phyloP scores from a whole-genome alignment of 805 yeast genomes.

The Cyberlindnera americana region DNA sequence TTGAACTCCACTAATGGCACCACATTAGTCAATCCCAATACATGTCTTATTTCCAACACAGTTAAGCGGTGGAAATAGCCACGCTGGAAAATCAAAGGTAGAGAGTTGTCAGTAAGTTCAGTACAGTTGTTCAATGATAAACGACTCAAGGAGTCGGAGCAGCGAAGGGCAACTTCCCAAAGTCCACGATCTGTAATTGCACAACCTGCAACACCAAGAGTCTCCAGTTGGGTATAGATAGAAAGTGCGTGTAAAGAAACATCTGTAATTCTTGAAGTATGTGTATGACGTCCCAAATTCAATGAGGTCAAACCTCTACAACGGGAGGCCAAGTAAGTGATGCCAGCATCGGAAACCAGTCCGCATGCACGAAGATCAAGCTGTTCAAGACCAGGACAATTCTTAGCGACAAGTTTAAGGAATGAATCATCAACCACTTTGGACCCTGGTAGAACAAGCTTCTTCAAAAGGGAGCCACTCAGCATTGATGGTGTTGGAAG shows the following conservation, averaged over 20 bases:
- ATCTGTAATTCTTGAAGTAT: slow-evolving; percentile 69
- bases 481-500: slow-evolving; percentile 52
- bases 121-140: slow-evolving; percentile 75
- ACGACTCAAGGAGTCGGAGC: slow-evolving; percentile 52
- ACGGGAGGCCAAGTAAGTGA: slow-evolving; percentile 58
- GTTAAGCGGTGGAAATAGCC: slow-evolving; percentile 56
- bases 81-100: slow-evolving; percentile 44
- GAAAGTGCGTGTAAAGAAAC: slow-evolving; percentile 53
- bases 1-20: slow-evolving; percentile 68
- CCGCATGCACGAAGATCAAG: slow-evolving; percentile 87
- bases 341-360: slow-evolving; percentile 67
- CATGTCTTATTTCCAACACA: slow-evolving; percentile 74
- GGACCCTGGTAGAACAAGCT: slow-evolving; percentile 65
- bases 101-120: slow-evolving; percentile 50
- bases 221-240: slow-evolving; percentile 46
- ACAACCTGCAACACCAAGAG: slow-evolving; percentile 90
- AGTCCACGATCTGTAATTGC: slow-evolving; percentile 68
- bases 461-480: slow-evolving; percentile 37
- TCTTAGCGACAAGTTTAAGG: slow-evolving; percentile 46
- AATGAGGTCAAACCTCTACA: slow-evolving; percentile 57
- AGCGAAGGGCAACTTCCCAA: slow-evolving; percentile 69
- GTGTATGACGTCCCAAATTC: slow-evolving; percentile 76
- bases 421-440: slow-evolving; percentile 57
- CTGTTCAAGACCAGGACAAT: slow-evolving; percentile 55
- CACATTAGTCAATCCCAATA: slow-evolving; percentile 53